Percentiles rank a stretch among this genome's conserved stretches.
These are phyloP conservation scores for Lentinus polychrous DNA, from an alignment of 1,284 basidiomycete species.

Conservation along the genomic window DNA sequence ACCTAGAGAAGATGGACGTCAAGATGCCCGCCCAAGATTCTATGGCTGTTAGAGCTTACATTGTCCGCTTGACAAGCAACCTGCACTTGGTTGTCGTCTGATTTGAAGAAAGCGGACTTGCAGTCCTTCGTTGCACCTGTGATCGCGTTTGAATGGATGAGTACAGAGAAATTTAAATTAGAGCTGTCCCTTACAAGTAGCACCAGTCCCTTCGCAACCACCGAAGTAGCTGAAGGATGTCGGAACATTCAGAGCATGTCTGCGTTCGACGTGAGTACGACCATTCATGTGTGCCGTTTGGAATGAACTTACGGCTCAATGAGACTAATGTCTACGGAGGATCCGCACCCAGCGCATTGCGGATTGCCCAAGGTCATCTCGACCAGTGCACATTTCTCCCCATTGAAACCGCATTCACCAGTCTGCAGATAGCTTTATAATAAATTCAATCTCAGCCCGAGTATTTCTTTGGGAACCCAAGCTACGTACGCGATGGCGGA, in stretches of 20 bases:
- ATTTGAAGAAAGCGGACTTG: constrained; percentile 30
- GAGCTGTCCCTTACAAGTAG: constrained; percentile 19
- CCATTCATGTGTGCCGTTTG: not conserved
- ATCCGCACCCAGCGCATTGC: constrained; percentile 30
- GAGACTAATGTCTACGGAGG: constrained; percentile 37
- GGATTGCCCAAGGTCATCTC: constrained; percentile 35
- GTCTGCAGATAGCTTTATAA: constrained; percentile 16
- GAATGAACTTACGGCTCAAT: constrained; percentile 31
- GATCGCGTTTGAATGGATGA: not conserved
- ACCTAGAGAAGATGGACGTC: constrained; percentile 12
- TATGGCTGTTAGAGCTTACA: constrained; percentile 11
- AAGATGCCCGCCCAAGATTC: not conserved
- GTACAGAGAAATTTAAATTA: constrained; percentile 5
- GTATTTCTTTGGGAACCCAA: not conserved
- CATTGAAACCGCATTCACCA: constrained; percentile 31
- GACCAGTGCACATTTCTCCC: constrained; percentile 34
- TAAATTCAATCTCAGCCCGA: not conserved
- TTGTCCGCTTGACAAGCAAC: constrained; percentile 29
- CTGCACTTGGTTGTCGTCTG: constrained; percentile 35
- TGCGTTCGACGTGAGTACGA: constrained; percentile 9
- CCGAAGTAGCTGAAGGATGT: constrained; percentile 24
- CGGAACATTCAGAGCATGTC: constrained; percentile 28
- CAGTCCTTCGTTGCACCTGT: constrained; percentile 25
- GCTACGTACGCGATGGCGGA: constrained; percentile 28
- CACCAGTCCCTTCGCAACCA: constrained; percentile 28